Evolutionary conservation across 768 basidiomycete species (phyloP).

Genomic region (Lactarius trivialis): DNA sequence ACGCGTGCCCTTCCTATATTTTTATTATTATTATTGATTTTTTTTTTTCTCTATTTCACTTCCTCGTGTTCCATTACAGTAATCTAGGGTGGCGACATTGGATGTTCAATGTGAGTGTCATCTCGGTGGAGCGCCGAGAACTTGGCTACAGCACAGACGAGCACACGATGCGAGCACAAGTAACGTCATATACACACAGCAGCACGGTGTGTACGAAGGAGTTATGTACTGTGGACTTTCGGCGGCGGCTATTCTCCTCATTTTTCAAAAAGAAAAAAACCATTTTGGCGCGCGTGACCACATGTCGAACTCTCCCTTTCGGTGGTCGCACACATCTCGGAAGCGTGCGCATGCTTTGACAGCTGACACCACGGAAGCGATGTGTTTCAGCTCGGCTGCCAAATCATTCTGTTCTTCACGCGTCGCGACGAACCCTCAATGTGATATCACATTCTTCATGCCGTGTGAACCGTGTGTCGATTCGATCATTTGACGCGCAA

Average conservation of each 20-base stretch:
- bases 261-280: background rate
- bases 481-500: background rate
- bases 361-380: constrained; percentile 11
- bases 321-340: background rate
- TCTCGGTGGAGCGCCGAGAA: background rate
- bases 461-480: background rate
- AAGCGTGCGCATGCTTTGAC: background rate
- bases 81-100: background rate
- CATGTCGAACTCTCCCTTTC: background rate
- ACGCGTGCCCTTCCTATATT: background rate
- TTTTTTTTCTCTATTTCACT: background rate
- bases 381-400: constrained; percentile 5
- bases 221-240: background rate
- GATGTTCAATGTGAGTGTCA: background rate
- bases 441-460: background rate
- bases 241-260: background rate
- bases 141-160: constrained; percentile 8
- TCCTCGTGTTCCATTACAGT: constrained; percentile 4
- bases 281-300: background rate
- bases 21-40: background rate
- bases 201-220: background rate
- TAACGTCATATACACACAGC: constrained; percentile 1
- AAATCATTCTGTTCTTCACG: background rate
- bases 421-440: background rate
- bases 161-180: background rate